Percentiles rank a stretch among this genome's conserved stretches.
Evolutionary conservation across 352 stramenopile genomes (phyloP).

Genomic region (Globisporangium canariense): DNA sequence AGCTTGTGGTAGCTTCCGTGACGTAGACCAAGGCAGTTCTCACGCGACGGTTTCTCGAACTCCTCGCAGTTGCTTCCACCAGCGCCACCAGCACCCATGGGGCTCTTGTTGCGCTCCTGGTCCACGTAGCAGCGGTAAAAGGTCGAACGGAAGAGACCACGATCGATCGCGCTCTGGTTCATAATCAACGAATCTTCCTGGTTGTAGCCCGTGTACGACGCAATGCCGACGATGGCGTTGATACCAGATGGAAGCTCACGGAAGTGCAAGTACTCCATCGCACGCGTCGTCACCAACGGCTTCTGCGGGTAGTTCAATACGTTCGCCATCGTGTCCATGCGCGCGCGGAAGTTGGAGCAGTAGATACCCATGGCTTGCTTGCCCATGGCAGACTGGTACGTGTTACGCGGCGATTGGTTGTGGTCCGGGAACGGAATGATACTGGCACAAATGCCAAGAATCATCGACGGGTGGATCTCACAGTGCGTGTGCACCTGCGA

Average conservation of each 20-base stretch:
- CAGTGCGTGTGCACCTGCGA: constrained; percentile 98
- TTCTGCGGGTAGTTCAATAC: constrained; percentile 99
- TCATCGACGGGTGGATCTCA: constrained; percentile 99
- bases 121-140: constrained; percentile 99
- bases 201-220: constrained; percentile 94
- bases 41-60: constrained; percentile 95
- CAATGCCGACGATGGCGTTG: constrained; percentile 94
- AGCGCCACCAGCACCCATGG: constrained; percentile 58
- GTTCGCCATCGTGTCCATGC: constrained; percentile 99
- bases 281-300: constrained; percentile 97
- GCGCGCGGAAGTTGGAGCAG: constrained; percentile 97
- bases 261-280: constrained; percentile 99
- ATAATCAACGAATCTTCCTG: constrained; percentile 99
- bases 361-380: constrained; percentile 99
- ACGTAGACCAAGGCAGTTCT: constrained; percentile 94
- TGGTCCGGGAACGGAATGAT: constrained; percentile 99
- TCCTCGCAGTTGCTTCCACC: constrained; percentile 79
- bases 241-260: constrained; percentile 98
- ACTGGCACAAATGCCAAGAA: constrained; percentile 98
- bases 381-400: constrained; percentile 99
- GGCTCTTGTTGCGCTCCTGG: constrained; percentile 88
- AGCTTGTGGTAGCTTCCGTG: constrained; percentile 98
- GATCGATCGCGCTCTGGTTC: constrained; percentile 99
- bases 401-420: constrained; percentile 99
- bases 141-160: constrained; percentile 98